Conservation (phyloP, 2,329 filamentous ascomycete species). For the Scolecobasidium constrictum region DNA sequence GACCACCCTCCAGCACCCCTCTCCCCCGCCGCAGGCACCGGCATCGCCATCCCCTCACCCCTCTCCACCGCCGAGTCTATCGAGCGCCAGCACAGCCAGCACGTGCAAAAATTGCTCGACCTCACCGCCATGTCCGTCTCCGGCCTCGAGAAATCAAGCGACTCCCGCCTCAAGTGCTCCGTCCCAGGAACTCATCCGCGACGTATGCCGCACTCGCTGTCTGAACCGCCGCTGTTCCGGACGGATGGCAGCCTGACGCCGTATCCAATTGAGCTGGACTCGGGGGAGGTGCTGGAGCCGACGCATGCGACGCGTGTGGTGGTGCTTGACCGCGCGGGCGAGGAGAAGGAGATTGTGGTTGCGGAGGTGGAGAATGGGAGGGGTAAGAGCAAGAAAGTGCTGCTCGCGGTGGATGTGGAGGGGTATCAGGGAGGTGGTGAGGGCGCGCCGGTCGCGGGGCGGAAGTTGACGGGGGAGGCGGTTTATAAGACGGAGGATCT, state of each 20-base stretch:
- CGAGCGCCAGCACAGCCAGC: too few species aligned
- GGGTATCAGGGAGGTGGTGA: neutral
- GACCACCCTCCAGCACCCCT: too few species aligned
- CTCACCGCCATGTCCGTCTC: neutral
- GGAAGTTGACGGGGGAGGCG: conserved; percentile 5
- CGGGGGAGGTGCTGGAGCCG: conserved; percentile 5
- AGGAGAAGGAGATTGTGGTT: neutral
- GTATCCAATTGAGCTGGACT: conserved; percentile 6
- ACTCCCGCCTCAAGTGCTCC: neutral
- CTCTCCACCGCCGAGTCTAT: too few species aligned
- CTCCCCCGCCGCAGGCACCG: too few species aligned
- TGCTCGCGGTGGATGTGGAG: conserved; percentile 7
- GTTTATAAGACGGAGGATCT: conserved; percentile 5
- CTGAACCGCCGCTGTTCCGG: conserved; percentile 1
- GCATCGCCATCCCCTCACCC: too few species aligned
- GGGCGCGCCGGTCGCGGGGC: neutral
- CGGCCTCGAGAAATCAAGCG: neutral
- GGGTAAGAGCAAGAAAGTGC: conserved; percentile 2
- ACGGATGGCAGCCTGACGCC: conserved; percentile 4
- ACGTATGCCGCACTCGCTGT: neutral
- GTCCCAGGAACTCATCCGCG: neutral
- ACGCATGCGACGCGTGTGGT: conserved; percentile 2
- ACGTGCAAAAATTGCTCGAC: conserved; percentile 1
- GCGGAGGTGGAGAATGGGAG: conserved; percentile 5
- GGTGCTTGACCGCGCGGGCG: neutral